These are phyloP conservation scores for Baudoinia panamericana DNA, from an alignment of 495 filamentous ascomycete genomes.

Conservation along the genomic window DNA sequence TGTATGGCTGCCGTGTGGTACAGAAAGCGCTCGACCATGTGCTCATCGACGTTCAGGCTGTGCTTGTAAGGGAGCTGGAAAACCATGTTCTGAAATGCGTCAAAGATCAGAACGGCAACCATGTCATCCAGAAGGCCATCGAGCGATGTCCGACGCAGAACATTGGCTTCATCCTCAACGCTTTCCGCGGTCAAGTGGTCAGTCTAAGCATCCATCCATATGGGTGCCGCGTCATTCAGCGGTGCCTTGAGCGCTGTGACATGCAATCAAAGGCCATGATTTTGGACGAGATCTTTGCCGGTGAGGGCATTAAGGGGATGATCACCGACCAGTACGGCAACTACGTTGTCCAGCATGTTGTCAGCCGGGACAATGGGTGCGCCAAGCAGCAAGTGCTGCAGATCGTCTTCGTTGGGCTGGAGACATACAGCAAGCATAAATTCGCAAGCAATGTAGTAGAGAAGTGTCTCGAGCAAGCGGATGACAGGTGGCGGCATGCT, in stretches of 20 bases:
- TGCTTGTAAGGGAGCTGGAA: constrained; percentile 71
- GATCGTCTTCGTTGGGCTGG: constrained; percentile 55
- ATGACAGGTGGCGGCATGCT: constrained; percentile 49
- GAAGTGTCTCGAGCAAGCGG: constrained; percentile 72
- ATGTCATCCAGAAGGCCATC: constrained; percentile 92
- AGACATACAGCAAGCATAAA: constrained; percentile 82
- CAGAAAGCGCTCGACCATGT: constrained; percentile 95
- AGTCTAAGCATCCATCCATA: constrained; percentile 68
- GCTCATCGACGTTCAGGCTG: constrained; percentile 76
- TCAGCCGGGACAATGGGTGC: constrained; percentile 63
- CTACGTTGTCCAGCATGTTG: constrained; percentile 92
- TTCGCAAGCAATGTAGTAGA: constrained; percentile 97
- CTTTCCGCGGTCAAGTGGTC: constrained; percentile 69
- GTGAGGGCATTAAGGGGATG: constrained; percentile 50
- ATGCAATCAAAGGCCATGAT: constrained; percentile 56
- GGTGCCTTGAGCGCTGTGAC: constrained; percentile 78
- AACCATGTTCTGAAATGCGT: constrained; percentile 67
- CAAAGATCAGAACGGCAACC: constrained; percentile 87
- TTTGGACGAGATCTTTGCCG: constrained; percentile 60
- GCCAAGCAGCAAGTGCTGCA: constrained; percentile 62
- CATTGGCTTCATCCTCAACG: constrained; percentile 79
- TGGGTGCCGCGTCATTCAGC: constrained; percentile 86
- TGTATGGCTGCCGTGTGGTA: constrained; percentile 93
- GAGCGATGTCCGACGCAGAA: constrained; percentile 70
- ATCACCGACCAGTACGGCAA: constrained; percentile 90